Conservation (phyloP, 2,329 filamentous ascomycete genomes). For the Colletotrichum costaricense region DNA sequence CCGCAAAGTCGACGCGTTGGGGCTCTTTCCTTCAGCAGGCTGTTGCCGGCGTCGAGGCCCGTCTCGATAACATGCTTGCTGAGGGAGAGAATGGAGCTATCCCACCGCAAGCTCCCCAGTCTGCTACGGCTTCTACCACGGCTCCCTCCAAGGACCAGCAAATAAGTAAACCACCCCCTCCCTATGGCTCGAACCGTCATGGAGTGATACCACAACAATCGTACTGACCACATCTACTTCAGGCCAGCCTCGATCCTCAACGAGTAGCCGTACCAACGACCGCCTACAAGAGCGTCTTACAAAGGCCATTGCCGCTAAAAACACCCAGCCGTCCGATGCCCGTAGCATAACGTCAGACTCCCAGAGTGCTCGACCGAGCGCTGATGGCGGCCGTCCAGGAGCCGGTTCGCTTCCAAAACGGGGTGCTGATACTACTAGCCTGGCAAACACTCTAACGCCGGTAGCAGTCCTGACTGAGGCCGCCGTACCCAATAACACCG, state of each 20-base stretch:
- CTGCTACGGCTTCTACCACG: not conserved
- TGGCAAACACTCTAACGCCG: not conserved
- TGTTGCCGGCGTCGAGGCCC: constrained; percentile 92
- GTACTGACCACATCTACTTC: constrained; percentile 38
- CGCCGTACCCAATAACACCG: not conserved
- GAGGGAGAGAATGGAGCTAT: constrained; percentile 68
- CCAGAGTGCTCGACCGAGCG: constrained; percentile 10
- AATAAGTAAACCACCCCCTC: not conserved
- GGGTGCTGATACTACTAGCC: not conserved
- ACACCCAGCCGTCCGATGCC: constrained; percentile 24
- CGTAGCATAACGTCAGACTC: constrained; percentile 10
- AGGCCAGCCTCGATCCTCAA: constrained; percentile 72
- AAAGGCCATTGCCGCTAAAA: constrained; percentile 82
- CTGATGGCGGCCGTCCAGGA: constrained; percentile 2
- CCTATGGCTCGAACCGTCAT: not conserved
- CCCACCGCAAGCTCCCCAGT: not conserved
- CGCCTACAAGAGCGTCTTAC: constrained; percentile 90
- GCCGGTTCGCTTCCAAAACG: not conserved
- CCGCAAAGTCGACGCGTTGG: constrained; percentile 73
- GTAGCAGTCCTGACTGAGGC: not conserved
- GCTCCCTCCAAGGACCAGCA: constrained; percentile 10
- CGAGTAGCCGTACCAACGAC: constrained; percentile 75
- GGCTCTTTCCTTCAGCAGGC: constrained; percentile 87
- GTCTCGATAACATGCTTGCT: constrained; percentile 89
- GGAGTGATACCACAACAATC: not conserved